A percentile compares a stretch with the other conserved stretches of the same genome.
phyloP scores from a whole-genome alignment of 768 basidiomycete species.

The Gyrodon lividus region DNA sequence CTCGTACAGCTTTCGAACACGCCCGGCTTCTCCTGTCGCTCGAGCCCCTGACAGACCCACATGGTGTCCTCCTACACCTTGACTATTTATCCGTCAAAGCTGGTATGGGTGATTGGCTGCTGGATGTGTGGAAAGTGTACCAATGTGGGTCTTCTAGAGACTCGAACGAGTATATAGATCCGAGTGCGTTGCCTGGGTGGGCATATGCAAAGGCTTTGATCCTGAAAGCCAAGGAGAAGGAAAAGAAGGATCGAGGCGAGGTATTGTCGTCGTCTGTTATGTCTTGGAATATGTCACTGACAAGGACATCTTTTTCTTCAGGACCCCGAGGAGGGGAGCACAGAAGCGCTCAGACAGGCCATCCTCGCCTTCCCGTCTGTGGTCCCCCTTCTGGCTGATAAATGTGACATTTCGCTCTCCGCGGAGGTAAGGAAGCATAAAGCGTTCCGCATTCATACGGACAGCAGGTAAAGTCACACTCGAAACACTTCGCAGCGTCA shows the following conservation, averaged over 20 bases:
- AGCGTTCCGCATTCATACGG: constrained; percentile 70
- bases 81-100: constrained; percentile 85
- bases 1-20: constrained; percentile 89
- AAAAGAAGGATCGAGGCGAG: constrained; percentile 42
- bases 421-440: constrained; percentile 54
- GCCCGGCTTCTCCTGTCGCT: constrained; percentile 81
- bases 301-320: constrained; percentile 17
- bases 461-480: constrained; percentile 50
- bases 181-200: constrained; percentile 75
- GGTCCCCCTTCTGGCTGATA: constrained; percentile 81
- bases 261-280: constrained; percentile 16
- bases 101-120: constrained; percentile 76
- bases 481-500: neutral
- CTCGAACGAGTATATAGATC: constrained; percentile 40
- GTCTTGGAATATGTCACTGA: constrained; percentile 2
- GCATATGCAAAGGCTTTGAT: constrained; percentile 70
- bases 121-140: constrained; percentile 52
- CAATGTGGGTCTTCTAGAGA: constrained; percentile 6
- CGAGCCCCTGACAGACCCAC: constrained; percentile 87
- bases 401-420: constrained; percentile 69
- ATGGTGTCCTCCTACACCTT: constrained; percentile 78
- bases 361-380: constrained; percentile 78
- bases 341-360: constrained; percentile 69
- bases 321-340: constrained; percentile 55
- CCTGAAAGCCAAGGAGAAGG: constrained; percentile 49